Evolutionary conservation across 129 eudicot species (phyloP).

Genomic region (Smallanthus sonchifolius): DNA sequence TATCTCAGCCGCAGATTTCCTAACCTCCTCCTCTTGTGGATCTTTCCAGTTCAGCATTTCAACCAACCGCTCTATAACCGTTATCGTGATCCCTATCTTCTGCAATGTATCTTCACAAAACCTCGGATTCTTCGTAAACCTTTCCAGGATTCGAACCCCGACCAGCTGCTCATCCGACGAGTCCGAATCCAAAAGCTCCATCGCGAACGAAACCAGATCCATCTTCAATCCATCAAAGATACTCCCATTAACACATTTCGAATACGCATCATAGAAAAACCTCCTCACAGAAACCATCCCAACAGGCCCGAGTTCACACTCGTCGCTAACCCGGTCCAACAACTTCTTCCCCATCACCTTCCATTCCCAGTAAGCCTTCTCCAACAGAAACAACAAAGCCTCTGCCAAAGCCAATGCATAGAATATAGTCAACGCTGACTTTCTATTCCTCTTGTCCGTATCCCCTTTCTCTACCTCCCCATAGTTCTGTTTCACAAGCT

Average conservation of each 20-base stretch:
- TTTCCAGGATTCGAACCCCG: constrained; percentile 55
- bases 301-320: constrained; percentile 61
- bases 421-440: constrained; percentile 63
- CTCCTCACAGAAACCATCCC: constrained; percentile 63
- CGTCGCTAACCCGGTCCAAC: constrained; percentile 61
- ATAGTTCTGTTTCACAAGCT: constrained; percentile 52
- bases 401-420: constrained; percentile 84
- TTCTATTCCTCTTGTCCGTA: constrained; percentile 68
- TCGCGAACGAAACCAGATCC: constrained; percentile 90
- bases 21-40: constrained; percentile 73
- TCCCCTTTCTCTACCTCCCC: constrained; percentile 66
- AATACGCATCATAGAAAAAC: constrained; percentile 87
- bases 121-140: constrained; percentile 41
- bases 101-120: constrained; percentile 77
- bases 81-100: constrained; percentile 64
- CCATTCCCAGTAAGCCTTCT: constrained; percentile 96
- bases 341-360: constrained; percentile 47
- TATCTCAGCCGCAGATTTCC: constrained; percentile 73
- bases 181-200: constrained; percentile 72
- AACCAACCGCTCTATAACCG: constrained; percentile 68
- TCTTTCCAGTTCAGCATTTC: constrained; percentile 97
- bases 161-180: constrained; percentile 88
- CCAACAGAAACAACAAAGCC: constrained; percentile 81
- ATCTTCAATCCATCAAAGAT: constrained; percentile 87
- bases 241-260: constrained; percentile 72